phyloP scores from a whole-genome alignment of 2,329 filamentous ascomycete species.

The Fusarium sambucinum region DNA sequence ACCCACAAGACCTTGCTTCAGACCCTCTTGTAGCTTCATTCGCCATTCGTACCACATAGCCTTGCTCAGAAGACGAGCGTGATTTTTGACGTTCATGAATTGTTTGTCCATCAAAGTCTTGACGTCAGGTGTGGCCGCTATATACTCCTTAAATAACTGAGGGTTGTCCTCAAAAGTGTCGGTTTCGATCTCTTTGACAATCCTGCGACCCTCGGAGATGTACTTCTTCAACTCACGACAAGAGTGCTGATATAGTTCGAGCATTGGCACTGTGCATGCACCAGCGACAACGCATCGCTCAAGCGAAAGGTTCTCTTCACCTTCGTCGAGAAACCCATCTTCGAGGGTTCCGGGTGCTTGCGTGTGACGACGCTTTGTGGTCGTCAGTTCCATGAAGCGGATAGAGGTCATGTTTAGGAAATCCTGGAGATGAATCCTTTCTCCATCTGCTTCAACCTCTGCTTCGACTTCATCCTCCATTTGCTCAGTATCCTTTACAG shows the following conservation, averaged over 20 bases:
- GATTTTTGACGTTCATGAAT: conserved; percentile 96
- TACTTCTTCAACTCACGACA: conserved; percentile 97
- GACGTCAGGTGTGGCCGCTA: conserved; percentile 84
- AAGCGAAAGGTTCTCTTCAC: conserved; percentile 68
- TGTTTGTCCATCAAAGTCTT: conserved; percentile 93
- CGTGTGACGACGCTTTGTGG: conserved; percentile 91
- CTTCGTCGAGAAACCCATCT: conserved; percentile 56
- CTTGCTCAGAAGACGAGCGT: conserved; percentile 90
- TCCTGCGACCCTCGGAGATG: conserved; percentile 90
- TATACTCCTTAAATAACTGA: conserved; percentile 90
- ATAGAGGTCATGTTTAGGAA: conserved; percentile 97
- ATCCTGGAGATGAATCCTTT: conserved; percentile 85
- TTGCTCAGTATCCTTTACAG: conserved; percentile 57
- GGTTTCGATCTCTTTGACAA: conserved; percentile 89
- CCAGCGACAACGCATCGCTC: conserved; percentile 88
- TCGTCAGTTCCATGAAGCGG: conserved; percentile 98
- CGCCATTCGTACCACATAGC: conserved; percentile 99
- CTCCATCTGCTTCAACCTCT: conserved; percentile 62
- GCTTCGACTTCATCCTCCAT: conserved; percentile 62
- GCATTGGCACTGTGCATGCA: conserved; percentile 90
- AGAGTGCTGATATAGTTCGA: conserved; percentile 94
- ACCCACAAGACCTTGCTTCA: conserved; percentile 82
- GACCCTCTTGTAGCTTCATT: conserved; percentile 83
- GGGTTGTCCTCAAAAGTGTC: conserved; percentile 93
- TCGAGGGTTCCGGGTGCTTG: conserved; percentile 68